A percentile compares a stretch with the other conserved stretches of the same genome.
Evolutionary conservation across 2,329 filamentous ascomycete genomes (phyloP).

Genomic region (Microdochium paspali): DNA sequence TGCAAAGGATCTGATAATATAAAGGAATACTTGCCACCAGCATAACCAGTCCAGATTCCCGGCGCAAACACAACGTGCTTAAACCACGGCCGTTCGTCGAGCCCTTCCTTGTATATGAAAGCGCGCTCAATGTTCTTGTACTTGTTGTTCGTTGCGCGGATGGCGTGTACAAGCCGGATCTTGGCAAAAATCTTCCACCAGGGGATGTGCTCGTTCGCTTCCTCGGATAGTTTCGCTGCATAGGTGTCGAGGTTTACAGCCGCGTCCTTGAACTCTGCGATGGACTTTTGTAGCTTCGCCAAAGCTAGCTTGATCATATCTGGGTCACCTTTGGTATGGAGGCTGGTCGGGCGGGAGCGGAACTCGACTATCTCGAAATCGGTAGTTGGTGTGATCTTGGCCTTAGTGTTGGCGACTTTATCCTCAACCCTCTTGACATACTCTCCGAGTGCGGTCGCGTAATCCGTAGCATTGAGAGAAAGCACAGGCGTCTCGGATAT

Average conservation of each 20-base stretch:
- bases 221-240: constrained; percentile 24
- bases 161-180: constrained; percentile 50
- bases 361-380: constrained; percentile 19
- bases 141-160: constrained; percentile 63
- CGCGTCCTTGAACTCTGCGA: constrained; percentile 21
- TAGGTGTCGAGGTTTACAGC: constrained; percentile 35
- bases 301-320: constrained; percentile 30
- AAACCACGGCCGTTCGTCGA: constrained; percentile 80
- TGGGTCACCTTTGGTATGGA: constrained; percentile 21
- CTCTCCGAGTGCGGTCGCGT: constrained; percentile 43
- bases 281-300: constrained; percentile 23
- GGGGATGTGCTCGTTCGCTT: constrained; percentile 44
- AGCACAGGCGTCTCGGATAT: constrained; percentile 54
- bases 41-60: constrained; percentile 83
- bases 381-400: constrained; percentile 13
- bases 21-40: constrained; percentile 48
- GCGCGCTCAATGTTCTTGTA: constrained; percentile 78
- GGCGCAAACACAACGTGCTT: constrained; percentile 94
- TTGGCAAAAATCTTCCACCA: constrained; percentile 73
- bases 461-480: constrained; percentile 54
- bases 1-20: too few species aligned
- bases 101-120: constrained; percentile 65
- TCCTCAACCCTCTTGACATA: constrained; percentile 43
- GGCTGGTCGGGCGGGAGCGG: constrained; percentile 10
- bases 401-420: constrained; percentile 19